Percentiles rank a stretch among this genome's conserved stretches.
Conservation (phyloP, 345 rosid species). For the Camelina neglecta region DNA sequence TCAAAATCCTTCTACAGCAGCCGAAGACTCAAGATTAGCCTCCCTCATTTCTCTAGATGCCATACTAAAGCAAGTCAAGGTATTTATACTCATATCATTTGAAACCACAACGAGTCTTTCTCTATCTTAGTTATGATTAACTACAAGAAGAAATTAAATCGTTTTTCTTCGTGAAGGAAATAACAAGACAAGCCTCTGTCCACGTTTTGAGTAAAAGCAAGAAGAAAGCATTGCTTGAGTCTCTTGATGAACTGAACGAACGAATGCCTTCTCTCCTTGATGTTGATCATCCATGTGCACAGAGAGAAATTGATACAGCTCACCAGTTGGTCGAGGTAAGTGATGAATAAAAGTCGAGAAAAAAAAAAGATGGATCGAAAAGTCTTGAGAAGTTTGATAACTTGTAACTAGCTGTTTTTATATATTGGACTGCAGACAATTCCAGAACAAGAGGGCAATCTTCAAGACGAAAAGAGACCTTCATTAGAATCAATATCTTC, state of each 20-base stretch:
- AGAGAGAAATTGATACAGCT: conserved; percentile 76
- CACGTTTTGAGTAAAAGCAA: conserved; percentile 75
- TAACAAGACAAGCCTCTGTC: conserved; percentile 74
- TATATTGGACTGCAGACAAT: conserved; percentile 56
- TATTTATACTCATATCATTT: conserved; percentile 27
- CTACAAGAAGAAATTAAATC: neutral
- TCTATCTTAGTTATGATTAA: neutral
- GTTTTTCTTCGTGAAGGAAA: conserved; percentile 60
- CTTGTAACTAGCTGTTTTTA: conserved; percentile 1
- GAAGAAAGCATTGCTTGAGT: conserved; percentile 73
- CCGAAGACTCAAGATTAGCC: conserved; percentile 96
- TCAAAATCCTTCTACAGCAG: conserved; percentile 86
- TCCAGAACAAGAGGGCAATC: conserved; percentile 73
- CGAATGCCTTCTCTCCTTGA: conserved; percentile 98
- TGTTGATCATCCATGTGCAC: conserved; percentile 96
- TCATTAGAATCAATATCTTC: conserved; percentile 57
- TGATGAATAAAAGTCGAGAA: conserved; percentile 5
- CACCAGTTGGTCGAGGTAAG: conserved; percentile 70
- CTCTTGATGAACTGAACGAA: conserved; percentile 78
- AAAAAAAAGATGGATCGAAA: neutral
- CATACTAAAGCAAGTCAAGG: conserved; percentile 97
- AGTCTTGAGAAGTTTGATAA: conserved; percentile 1
- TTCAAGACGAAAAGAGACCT: conserved; percentile 49
- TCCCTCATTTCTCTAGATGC: conserved; percentile 93
- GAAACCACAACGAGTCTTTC: conserved; percentile 12